Base-by-base conservation (phyloP, 768 basidiomycete species). In the Serendipita sp. region DNA sequence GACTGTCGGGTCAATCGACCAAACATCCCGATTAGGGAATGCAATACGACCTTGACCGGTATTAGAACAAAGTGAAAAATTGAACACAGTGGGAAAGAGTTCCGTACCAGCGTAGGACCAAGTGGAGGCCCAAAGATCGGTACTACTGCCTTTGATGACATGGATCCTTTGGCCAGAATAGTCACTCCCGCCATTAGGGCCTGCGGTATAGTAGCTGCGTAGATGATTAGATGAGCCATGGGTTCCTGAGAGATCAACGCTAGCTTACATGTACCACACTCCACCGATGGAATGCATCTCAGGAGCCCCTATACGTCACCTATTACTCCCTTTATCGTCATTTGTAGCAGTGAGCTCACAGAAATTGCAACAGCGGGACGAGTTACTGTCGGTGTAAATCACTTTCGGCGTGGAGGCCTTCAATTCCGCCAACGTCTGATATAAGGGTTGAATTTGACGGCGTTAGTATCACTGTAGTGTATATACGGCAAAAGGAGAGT, bases 281-380 rank as follows among this genome's bases (percentile, higher is more conserved):
- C 38, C 38, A 38, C 14, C 14, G 14, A 38, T 38, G 7, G 38
- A 38, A 14, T 38, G 38, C 7, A 38, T 38, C 38, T 38, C 38
- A 38, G 38, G 38, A 7, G 38, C 38, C 38, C 38, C 38, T 38
- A 38, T 38, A n/a, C n/a, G n/a, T n/a, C n/a, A n/a, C n/a, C n/a
- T n/a, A n/a, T n/a, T n/a, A n/a, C n/a, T n/a, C n/a, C 14, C 5
- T 38, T 7, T 38, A 38, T 38, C 14, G 38, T 38, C 38, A 38
- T 5, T 7, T 7, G 38, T 7, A 5, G 14, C 7, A 38, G 38
- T 14, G n/a, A 50, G 50, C n/a, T 48, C 62, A 48, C 63, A 64
- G 9, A 64, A 11, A 41, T 64, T 64, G 60, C 63, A 64, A 30
- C 63, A 64, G 16, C 63, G 56, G 9, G 56, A 61, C 4, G 63